Evolutionary conservation across 129 eudicot species (phyloP).

Genomic region (Chrysanthemum makinoi): DNA sequence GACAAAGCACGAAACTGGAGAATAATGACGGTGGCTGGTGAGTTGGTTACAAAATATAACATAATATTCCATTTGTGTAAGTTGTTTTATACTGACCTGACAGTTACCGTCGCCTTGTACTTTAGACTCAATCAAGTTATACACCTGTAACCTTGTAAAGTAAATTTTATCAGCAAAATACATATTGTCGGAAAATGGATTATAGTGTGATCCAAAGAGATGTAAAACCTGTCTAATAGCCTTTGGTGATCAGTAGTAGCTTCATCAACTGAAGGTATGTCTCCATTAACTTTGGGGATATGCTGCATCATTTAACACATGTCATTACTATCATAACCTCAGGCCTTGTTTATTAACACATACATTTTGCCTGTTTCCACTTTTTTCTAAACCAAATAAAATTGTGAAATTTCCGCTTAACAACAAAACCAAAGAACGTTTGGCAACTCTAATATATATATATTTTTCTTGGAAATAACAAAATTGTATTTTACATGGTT

Average conservation of each 20-base stretch:
- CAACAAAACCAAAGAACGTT: neutral
- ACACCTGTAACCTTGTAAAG: conserved; percentile 66
- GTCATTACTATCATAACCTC: neutral
- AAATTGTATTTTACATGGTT: too few relatives aligned
- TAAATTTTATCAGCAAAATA: neutral
- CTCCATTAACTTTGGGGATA: conserved; percentile 89
- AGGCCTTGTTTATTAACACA: neutral
- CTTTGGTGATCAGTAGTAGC: conserved; percentile 96
- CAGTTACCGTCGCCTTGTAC: conserved; percentile 96
- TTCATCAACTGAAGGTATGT: conserved; percentile 91
- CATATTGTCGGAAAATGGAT: neutral
- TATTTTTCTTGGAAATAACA: too few relatives aligned
- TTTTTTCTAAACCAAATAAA: too few relatives aligned
- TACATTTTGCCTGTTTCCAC: too few relatives aligned
- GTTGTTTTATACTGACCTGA: conserved; percentile 50
- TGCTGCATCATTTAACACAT: conserved; percentile 54
- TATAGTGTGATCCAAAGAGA: neutral
- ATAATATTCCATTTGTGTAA: neutral
- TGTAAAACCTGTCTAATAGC: conserved; percentile 67
- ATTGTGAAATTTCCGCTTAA: too few relatives aligned
- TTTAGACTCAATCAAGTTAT: conserved; percentile 78
- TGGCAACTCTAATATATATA: too few relatives aligned
- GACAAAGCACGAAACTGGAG: conserved; percentile 87
- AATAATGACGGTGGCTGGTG: neutral
- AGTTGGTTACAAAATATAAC: neutral